Evolutionary conservation across 2,329 filamentous ascomycete species (phyloP).

Genomic region (Fusarium transvaalense): DNA sequence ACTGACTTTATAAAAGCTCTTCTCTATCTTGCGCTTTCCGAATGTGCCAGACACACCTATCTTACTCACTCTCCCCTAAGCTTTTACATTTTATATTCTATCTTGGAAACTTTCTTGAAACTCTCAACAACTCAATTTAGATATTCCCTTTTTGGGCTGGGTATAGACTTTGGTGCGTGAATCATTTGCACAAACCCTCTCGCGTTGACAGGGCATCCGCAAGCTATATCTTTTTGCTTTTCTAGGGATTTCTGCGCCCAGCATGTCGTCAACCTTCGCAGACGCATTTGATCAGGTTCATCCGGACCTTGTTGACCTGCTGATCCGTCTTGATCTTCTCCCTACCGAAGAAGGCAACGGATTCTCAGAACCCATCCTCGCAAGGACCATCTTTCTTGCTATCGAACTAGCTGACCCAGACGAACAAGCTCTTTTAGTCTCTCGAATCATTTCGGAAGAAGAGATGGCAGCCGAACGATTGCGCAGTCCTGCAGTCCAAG

Average conservation of each 20-base stretch:
- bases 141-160: not conserved
- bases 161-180: not conserved
- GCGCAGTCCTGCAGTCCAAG: conserved; percentile 23
- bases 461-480: conserved; percentile 37
- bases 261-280: not conserved
- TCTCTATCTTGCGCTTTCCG: not conserved
- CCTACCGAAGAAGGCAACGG: not conserved
- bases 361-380: conserved; percentile 32
- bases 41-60: not conserved
- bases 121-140: not conserved
- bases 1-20: conserved; percentile 5
- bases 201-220: too few species aligned
- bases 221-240: too few species aligned
- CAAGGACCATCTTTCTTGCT: conserved; percentile 33
- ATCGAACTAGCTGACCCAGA: conserved; percentile 36
- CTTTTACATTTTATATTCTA: not conserved
- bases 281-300: conserved; percentile 37
- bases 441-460: conserved; percentile 43
- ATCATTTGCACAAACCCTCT: not conserved
- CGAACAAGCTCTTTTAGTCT: conserved; percentile 38
- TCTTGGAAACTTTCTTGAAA: not conserved
- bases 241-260: too few species aligned
- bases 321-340: conserved; percentile 20
- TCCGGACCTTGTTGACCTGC: conserved; percentile 38
- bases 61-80: not conserved